A percentile compares a stretch with the other conserved stretches of the same genome.
phyloP scores from a whole-genome alignment of 495 filamentous ascomycete genomes.

The Penicillium canescens region DNA sequence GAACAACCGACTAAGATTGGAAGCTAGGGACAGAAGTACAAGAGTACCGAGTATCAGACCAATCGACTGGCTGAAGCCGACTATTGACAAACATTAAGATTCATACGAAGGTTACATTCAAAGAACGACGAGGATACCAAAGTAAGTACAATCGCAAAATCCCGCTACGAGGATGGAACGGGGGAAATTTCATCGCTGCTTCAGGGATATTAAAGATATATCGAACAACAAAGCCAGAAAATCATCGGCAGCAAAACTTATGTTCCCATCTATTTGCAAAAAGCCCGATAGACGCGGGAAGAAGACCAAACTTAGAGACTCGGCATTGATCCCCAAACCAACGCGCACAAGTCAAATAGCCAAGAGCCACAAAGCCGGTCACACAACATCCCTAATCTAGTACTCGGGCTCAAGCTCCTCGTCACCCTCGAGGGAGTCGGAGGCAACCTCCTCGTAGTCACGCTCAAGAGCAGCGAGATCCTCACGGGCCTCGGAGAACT shows the following conservation, averaged over 20 bases:
- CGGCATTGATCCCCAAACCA: constrained; percentile 29
- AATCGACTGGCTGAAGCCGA: no score
- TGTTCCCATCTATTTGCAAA: constrained; percentile 47
- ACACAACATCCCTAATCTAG: constrained; percentile 54
- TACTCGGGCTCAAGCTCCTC: constrained; percentile 94
- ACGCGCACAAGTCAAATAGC: constrained; percentile 20
- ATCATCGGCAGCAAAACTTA: constrained; percentile 44
- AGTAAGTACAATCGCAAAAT: constrained; percentile 29
- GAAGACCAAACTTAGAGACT: constrained; percentile 25
- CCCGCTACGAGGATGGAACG: constrained; percentile 26
- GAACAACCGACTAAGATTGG: no score
- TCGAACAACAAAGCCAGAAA: constrained; percentile 45
- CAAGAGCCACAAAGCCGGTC: constrained; percentile 20
- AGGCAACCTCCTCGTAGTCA: constrained; percentile 98
- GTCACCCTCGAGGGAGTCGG: constrained; percentile 81
- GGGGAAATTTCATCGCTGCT: constrained; percentile 46
- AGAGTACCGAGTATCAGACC: no score
- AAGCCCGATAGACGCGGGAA: constrained; percentile 27
- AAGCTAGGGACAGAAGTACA: no score
- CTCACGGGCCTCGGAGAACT: constrained; percentile 98
- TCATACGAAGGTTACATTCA: background rate
- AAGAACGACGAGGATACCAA: constrained; percentile 10
- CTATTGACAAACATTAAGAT: no score
- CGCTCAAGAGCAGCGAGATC: constrained; percentile 96
- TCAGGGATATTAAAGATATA: constrained; percentile 53